Base-by-base conservation (phyloP, 2,329 filamentous ascomycete genomes). In the Hypoxylon rubiginosum region DNA sequence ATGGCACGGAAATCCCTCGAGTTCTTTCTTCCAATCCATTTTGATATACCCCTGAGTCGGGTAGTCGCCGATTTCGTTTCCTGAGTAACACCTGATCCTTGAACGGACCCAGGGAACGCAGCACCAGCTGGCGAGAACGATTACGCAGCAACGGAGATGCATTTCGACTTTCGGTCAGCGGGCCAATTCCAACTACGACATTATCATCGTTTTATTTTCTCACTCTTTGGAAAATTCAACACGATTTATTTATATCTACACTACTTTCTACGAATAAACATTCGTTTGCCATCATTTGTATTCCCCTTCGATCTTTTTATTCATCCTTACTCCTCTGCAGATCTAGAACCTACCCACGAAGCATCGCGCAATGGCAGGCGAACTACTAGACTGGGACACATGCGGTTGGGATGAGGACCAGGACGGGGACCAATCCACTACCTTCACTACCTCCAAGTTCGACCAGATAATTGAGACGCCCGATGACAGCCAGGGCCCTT, bases 391-490 rank as follows among this genome's bases (percentile, higher is more conserved):
- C n/a, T 43, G 39, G 39, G 28, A 30, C 28, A 7, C 8, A 30
- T 30, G 28, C 28, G 8, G 8, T n/a, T n/a, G 4, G 34, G 34
- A n/a, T 4, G 34, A 39, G 1, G 15, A 3, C 34, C 15, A 6
- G 34, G 15, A 17, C 13, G 5, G 17, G 3, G 17, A n/a, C 19
- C 2, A 19, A 6, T 17, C 30, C 11, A 3, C 24, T 32, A 15
- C 54, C 19, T 17, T 21, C 11, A 3, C 24, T 32, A 11, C 54
- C 19, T 50, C 63, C 5, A 73, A 73, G 43, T 62, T 66, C 9
- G 65, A 70, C 10, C 34, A 58, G 11, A 66, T 67, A 13, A 67
- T 74, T 53, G 66, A 66, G 21, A 68, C 68, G 1, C 45, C 51
- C 3, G 61, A 75, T 34, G 72, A 74, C 21, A 60, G 51, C 3